Evolutionary conservation across 2,329 filamentous ascomycete genomes (phyloP).

Genomic region (Arthrobotrys sphaeroides): DNA sequence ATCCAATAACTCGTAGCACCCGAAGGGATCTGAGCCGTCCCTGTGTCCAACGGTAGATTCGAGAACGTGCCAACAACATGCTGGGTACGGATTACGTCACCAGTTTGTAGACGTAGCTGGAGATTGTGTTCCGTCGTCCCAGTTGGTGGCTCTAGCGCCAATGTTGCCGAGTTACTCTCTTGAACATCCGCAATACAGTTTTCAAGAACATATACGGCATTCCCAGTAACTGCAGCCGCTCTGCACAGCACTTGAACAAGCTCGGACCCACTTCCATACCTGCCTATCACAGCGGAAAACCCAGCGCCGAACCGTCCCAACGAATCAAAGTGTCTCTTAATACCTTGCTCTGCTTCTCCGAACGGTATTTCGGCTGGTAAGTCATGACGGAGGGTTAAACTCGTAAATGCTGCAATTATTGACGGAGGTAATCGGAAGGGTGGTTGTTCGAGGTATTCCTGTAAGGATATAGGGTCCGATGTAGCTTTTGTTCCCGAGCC

Average conservation of each 20-base stretch:
- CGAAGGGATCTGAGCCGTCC: slow-evolving; percentile 69
- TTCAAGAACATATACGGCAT: slow-evolving; percentile 86
- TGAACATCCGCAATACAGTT: slow-evolving; percentile 68
- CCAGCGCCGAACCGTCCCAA: slow-evolving; percentile 88
- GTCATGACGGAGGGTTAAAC: slow-evolving; percentile 79
- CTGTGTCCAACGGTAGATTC: slow-evolving; percentile 67
- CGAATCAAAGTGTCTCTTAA: slow-evolving; percentile 82
- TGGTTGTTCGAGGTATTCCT: slow-evolving; percentile 63
- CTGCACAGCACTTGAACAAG: slow-evolving; percentile 91
- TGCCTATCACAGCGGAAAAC: slow-evolving; percentile 87
- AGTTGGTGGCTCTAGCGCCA: slow-evolving; percentile 57
- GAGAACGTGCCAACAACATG: slow-evolving; percentile 72
- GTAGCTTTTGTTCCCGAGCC: slow-evolving; percentile 70
- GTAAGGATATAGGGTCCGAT: slow-evolving; percentile 68
- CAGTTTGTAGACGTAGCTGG: slow-evolving; percentile 68
- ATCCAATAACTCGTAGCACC: slow-evolving; percentile 59
- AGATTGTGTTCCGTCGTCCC: not conserved
- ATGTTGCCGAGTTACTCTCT: slow-evolving; percentile 42
- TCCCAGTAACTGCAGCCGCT: slow-evolving; percentile 82
- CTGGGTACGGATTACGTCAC: slow-evolving; percentile 68
- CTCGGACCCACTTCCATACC: slow-evolving; percentile 91
- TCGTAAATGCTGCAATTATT: slow-evolving; percentile 72
- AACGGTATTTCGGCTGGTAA: slow-evolving; percentile 60
- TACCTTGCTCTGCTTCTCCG: slow-evolving; percentile 71
- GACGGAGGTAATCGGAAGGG: slow-evolving; percentile 74